Conservation (phyloP, 495 filamentous ascomycete species). For the Podospora pseudocomata region DNA sequence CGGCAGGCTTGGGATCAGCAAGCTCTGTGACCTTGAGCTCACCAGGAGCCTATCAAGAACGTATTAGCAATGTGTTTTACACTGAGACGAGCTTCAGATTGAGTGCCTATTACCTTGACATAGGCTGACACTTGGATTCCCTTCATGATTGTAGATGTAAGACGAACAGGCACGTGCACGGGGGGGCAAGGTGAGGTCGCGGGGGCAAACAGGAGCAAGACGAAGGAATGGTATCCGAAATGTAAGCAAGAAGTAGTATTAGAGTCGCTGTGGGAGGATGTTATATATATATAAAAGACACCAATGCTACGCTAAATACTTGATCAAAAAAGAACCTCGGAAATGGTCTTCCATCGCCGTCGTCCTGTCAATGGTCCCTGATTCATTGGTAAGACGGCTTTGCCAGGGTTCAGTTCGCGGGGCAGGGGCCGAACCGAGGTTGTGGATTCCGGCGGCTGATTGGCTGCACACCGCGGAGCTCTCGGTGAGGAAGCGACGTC, state of each 20-base stretch:
- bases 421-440: constrained; percentile 29
- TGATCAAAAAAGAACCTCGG: not conserved
- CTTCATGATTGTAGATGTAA: constrained; percentile 54
- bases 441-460: constrained; percentile 13
- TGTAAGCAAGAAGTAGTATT: not conserved
- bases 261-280: constrained; percentile 1
- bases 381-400: constrained; percentile 2
- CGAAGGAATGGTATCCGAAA: not conserved
- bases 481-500: constrained; percentile 18
- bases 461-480: constrained; percentile 27
- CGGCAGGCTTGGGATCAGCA: constrained; percentile 63
- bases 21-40: constrained; percentile 73
- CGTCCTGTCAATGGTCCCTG: not conserved
- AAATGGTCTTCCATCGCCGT: constrained; percentile 6
- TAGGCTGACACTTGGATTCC: constrained; percentile 81
- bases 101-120: constrained; percentile 50
- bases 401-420: constrained; percentile 11
- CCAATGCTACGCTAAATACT: not conserved
- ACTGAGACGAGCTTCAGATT: not conserved
- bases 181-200: not conserved
- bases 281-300: not conserved
- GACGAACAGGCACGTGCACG: not conserved
- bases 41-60: constrained; percentile 49
- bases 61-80: not conserved
- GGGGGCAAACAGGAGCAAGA: not conserved